These are phyloP conservation scores for Penicillium cataractarum DNA, from an alignment of 495 filamentous ascomycete genomes.

Conservation along the genomic window DNA sequence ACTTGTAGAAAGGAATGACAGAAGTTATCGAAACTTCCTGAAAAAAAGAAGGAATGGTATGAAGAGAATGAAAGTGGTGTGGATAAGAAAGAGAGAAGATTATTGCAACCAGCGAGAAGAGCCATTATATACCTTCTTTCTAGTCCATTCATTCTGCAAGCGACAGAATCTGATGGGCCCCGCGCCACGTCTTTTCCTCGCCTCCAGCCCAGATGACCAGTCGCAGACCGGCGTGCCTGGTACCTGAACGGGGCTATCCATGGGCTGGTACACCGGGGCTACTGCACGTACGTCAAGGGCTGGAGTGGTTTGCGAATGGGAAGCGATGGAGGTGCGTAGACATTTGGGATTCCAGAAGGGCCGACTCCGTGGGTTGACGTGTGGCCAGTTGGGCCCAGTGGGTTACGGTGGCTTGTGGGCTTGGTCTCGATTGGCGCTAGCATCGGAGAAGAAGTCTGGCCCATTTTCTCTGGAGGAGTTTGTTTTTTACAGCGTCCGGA, in stretches of 20 bases:
- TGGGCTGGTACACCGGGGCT: constrained; percentile 12
- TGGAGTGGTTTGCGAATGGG: constrained; percentile 3
- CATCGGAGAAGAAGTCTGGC: constrained; percentile 5
- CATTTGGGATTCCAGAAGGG: constrained; percentile 21
- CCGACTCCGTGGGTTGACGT: constrained; percentile 25
- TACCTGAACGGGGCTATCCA: constrained; percentile 23
- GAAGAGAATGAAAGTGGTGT: constrained; percentile 24
- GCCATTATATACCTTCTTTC: constrained; percentile 20
- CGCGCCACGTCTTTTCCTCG: constrained; percentile 23
- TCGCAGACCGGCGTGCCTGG: constrained; percentile 24
- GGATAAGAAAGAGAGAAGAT: constrained; percentile 2
- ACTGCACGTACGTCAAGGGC: constrained; percentile 17
- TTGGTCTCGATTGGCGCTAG: constrained; percentile 12
- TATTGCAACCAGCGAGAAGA: background rate
- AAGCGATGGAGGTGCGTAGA: constrained; percentile 10
- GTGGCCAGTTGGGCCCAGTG: constrained; percentile 13
- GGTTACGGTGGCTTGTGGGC: constrained; percentile 1
- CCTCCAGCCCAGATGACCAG: constrained; percentile 11
- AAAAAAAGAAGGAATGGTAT: constrained; percentile 24
- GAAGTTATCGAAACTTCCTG: constrained; percentile 27
- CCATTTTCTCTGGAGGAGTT: background rate
- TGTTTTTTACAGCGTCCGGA: background rate
- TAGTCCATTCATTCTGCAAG: background rate
- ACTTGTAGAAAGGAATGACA: constrained; percentile 27
- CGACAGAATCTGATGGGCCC: constrained; percentile 13